A percentile compares a stretch with the other conserved stretches of the same genome.
Conservation (phyloP, 2,329 filamentous ascomycete genomes). For the Pseudogymnoascus pannorum region DNA sequence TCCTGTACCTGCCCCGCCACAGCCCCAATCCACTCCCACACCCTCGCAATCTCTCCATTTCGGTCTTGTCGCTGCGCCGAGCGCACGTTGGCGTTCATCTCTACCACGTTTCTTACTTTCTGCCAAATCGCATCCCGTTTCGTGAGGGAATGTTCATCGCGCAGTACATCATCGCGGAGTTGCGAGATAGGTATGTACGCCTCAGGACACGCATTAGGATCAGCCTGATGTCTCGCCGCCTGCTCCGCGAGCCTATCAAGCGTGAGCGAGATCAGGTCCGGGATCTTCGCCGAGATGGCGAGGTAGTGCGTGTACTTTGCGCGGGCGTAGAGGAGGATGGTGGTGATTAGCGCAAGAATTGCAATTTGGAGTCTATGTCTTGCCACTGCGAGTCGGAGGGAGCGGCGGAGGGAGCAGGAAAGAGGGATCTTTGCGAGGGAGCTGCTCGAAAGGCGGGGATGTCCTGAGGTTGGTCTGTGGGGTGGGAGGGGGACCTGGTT, state of each 20-base stretch:
- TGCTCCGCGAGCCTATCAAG: conserved; percentile 77
- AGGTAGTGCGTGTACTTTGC: conserved; percentile 55
- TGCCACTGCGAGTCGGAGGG: conserved; percentile 72
- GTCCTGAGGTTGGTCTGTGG: conserved; percentile 64
- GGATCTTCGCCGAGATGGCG: conserved; percentile 65
- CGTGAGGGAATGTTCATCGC: conserved; percentile 68
- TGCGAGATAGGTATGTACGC: conserved; percentile 82
- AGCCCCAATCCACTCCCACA: conserved; percentile 65
- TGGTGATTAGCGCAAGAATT: conserved; percentile 47
- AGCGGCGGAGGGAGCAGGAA: conserved; percentile 71
- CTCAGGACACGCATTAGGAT: conserved; percentile 58
- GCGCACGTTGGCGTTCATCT: conserved; percentile 88
- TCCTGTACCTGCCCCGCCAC: conserved; percentile 29
- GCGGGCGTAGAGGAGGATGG: conserved; percentile 54
- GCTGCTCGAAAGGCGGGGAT: conserved; percentile 66
- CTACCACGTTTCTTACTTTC: conserved; percentile 74
- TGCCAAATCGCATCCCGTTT: conserved; percentile 79
- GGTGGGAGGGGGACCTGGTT: conserved; percentile 72
- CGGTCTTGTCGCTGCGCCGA: conserved; percentile 61
- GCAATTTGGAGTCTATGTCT: conserved; percentile 81
- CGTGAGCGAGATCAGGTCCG: conserved; percentile 74
- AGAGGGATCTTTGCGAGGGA: conserved; percentile 89
- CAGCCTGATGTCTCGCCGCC: conserved; percentile 66
- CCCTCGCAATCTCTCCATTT: conserved; percentile 57
- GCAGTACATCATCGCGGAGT: conserved; percentile 81